Percentiles rank a stretch among this genome's conserved stretches.
phyloP scores from a whole-genome alignment of 192 early-diverging fungal genomes.

The Nowakowskiella sp. region DNA sequence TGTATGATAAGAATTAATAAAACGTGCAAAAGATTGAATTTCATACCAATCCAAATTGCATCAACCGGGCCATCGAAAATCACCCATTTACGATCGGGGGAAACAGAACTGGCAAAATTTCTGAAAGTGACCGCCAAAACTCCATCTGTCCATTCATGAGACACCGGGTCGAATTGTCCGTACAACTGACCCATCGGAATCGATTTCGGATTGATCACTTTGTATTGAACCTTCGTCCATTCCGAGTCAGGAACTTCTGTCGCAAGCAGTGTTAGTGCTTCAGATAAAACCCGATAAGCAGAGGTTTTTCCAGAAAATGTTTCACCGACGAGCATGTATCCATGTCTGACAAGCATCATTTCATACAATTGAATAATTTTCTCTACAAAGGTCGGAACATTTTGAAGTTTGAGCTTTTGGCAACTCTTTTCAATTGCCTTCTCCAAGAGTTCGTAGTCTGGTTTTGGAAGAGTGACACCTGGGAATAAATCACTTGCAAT shows the following conservation, averaged over 20 bases:
- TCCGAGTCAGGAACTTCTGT: constrained; percentile 30
- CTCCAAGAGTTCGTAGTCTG: constrained; percentile 46
- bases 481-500: constrained; percentile 55
- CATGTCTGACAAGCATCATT: constrained; percentile 59
- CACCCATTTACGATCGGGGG: constrained; percentile 54
- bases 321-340: constrained; percentile 57
- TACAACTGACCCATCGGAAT: constrained; percentile 57
- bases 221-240: constrained; percentile 42
- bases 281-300: constrained; percentile 51
- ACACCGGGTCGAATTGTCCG: constrained; percentile 53
- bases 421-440: constrained; percentile 39
- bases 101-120: constrained; percentile 39
- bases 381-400: constrained; percentile 50
- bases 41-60: constrained; percentile 54
- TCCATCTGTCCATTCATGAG: constrained; percentile 59
- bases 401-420: constrained; percentile 36
- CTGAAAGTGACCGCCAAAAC: constrained; percentile 48
- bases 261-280: constrained; percentile 40
- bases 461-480: constrained; percentile 49
- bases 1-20: not conserved
- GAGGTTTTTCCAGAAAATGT: constrained; percentile 52
- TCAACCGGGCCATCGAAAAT: constrained; percentile 61
- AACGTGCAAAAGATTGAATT: no score
- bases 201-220: constrained; percentile 54
- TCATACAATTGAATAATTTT: constrained; percentile 60